Evolutionary conservation across 2,329 filamentous ascomycete genomes (phyloP), one percentile per base, ranked within the genome.

Genomic region (Arthrobotrys sphaeroides): DNA sequence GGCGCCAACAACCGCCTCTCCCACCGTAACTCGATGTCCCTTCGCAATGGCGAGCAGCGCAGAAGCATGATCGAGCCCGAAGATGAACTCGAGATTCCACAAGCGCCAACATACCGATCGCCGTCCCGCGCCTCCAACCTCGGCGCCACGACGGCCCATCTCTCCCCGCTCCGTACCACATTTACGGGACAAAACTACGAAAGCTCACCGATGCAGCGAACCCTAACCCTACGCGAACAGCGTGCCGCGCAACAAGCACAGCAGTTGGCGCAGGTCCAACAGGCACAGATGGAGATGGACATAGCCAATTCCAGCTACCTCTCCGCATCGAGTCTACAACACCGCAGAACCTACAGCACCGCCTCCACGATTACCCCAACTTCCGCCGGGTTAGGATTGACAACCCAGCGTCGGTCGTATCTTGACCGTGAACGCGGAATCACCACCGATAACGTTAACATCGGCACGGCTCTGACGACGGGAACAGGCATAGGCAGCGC

Each of bases 1-100:
- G 70, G 70, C 18, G 62, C 70, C 9, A 74, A n/a, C n/a, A n/a
- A 64, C 47, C 70, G 70, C 26, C 64, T 74, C 24, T 74, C 70
- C 13, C 70, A 74, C 31, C 53, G 70, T 31, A 68, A 68, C 20
- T 74, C 70, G 12, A 74, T 74, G 70, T 74, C 70, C 7, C 62
- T 74, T 31, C 62, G 70, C 20, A 42, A 20, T 10, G 57, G 67
- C 12, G 53, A 68, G 43, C n/a, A n/a, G n/a, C 70, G 70, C 38
- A 45, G 31, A 22, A 45, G 69, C 31, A 66, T 61, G 51, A 18
- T 68, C 18, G 70, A 74, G 20, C 61, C 57, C 1, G 70, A 74
- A 62, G 70, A 74, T 3, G 70, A 74, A 31, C 62, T 74, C 7
- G 70, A 74, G n/a, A 59, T 74, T 2, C 70, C 55, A 33, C 70